A percentile compares a stretch with the other conserved stretches of the same genome.
phyloP scores from a whole-genome alignment of 495 filamentous ascomycete genomes.

The Aspergillus ostianus region DNA sequence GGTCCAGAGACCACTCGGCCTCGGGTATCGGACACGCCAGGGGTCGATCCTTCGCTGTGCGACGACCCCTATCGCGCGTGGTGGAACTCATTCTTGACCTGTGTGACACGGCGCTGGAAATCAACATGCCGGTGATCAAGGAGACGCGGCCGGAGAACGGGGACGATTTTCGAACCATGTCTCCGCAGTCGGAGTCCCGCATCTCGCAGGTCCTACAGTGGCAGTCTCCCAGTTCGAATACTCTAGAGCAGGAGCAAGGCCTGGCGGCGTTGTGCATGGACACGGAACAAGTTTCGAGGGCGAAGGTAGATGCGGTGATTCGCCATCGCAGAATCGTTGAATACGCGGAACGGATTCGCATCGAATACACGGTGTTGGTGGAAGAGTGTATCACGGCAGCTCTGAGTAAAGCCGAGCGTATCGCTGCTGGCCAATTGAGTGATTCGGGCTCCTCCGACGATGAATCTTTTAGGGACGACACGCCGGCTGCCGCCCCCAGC shows the following conservation, averaged over 20 bases:
- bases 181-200: slow-evolving; percentile 89
- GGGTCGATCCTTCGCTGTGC: slow-evolving; percentile 80
- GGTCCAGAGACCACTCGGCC: slow-evolving; percentile 78
- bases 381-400: slow-evolving; percentile 94
- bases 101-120: slow-evolving; percentile 93
- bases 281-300: slow-evolving; percentile 74
- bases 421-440: slow-evolving; percentile 79
- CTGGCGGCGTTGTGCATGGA: slow-evolving; percentile 83
- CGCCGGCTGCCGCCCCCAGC: slow-evolving; percentile 9
- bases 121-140: slow-evolving; percentile 89
- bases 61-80: slow-evolving; percentile 84
- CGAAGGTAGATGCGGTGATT: slow-evolving; percentile 89
- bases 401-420: slow-evolving; percentile 82
- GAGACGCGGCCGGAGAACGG: slow-evolving; percentile 64
- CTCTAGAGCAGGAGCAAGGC: slow-evolving; percentile 91
- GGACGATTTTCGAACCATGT: slow-evolving; percentile 81
- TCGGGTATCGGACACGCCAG: slow-evolving; percentile 70
- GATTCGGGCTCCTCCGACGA: slow-evolving; percentile 61
- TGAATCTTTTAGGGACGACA: slow-evolving; percentile 38
- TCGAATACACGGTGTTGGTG: slow-evolving; percentile 87
- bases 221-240: slow-evolving; percentile 88
- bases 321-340: slow-evolving; percentile 92
- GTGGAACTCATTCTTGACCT: slow-evolving; percentile 93
- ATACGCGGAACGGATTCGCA: slow-evolving; percentile 90
- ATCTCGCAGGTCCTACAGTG: slow-evolving; percentile 92